A percentile compares a stretch with the other conserved stretches of the same genome.
phyloP scores from a whole-genome alignment of 495 filamentous ascomycete genomes.

The Hyaloscypha finlandica region DNA sequence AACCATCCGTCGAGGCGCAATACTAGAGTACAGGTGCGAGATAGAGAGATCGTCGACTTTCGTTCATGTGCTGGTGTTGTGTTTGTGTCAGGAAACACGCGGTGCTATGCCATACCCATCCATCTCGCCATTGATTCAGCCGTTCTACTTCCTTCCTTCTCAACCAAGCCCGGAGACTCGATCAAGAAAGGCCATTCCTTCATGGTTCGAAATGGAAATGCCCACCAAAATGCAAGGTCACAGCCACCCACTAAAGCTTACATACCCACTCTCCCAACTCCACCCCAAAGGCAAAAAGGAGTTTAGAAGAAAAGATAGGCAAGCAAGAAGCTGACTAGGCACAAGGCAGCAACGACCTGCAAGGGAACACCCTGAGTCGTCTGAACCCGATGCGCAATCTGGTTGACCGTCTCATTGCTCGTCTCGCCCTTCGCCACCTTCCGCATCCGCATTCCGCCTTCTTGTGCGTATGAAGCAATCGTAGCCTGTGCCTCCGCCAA shows the following conservation, averaged over 20 bases:
- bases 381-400: constrained; percentile 56
- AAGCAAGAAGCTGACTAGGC: constrained; percentile 86
- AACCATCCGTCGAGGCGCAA: constrained; percentile 10
- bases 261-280: not conserved
- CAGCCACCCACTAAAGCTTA: not conserved
- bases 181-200: not conserved
- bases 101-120: not conserved
- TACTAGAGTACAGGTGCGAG: constrained; percentile 24
- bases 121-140: not conserved
- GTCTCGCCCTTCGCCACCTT: constrained; percentile 54
- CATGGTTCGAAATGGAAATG: not conserved
- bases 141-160: not conserved
- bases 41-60: constrained; percentile 1
- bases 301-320: constrained; percentile 91
- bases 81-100: constrained; percentile 1
- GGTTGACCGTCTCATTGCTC: constrained; percentile 46
- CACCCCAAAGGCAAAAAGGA: not conserved
- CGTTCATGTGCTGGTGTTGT: constrained; percentile 1
- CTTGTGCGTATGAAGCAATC: constrained; percentile 69
- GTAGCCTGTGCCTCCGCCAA: constrained; percentile 74
- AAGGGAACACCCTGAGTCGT: constrained; percentile 66
- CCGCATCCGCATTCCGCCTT: constrained; percentile 70
- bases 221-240: constrained; percentile 1
- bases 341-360: constrained; percentile 78
- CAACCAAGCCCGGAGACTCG: not conserved